Evolutionary conservation across 495 filamentous ascomycete genomes (phyloP).

Genomic region (Penicillium maclennaniae): DNA sequence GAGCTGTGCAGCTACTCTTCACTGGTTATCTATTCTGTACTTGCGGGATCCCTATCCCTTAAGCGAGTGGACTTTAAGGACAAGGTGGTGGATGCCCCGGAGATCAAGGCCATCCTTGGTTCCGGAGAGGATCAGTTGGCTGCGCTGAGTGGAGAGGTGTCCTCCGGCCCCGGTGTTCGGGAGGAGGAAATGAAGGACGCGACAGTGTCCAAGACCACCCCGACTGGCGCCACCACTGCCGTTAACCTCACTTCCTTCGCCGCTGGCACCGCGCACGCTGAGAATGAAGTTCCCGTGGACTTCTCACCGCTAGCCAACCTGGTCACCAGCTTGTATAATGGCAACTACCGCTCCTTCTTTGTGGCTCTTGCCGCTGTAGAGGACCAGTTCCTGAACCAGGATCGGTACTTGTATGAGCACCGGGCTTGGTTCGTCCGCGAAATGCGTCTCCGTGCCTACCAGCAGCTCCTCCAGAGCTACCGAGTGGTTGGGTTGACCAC

Average conservation of each 20-base stretch:
- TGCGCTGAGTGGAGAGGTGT: slow-evolving; percentile 68
- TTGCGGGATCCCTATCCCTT: slow-evolving; percentile 88
- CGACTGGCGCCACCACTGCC: slow-evolving; percentile 55
- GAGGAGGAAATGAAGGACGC: slow-evolving; percentile 78
- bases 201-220: slow-evolving; percentile 47
- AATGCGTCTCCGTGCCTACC: slow-evolving; percentile 93
- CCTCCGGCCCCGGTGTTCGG: slow-evolving; percentile 70
- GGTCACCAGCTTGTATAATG: slow-evolving; percentile 85
- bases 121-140: slow-evolving; percentile 81
- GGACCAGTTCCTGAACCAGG: slow-evolving; percentile 87
- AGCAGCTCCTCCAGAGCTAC: slow-evolving; percentile 96
- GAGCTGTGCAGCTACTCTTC: slow-evolving; percentile 94
- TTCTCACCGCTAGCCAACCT: slow-evolving; percentile 78
- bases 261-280: slow-evolving; percentile 62
- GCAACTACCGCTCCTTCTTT: slow-evolving; percentile 92
- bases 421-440: slow-evolving; percentile 94
- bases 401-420: slow-evolving; percentile 92
- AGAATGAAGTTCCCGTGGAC: slow-evolving; percentile 71
- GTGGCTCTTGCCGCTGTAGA: slow-evolving; percentile 85
- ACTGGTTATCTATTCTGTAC: slow-evolving; percentile 90
- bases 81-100: slow-evolving; percentile 95
- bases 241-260: slow-evolving; percentile 84
- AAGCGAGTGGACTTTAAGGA: slow-evolving; percentile 98
- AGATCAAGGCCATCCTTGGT: slow-evolving; percentile 94
- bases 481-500: slow-evolving; percentile 90